Conservation (phyloP, 148 eudicot genomes). For the Camellia lanceoleosa region DNA sequence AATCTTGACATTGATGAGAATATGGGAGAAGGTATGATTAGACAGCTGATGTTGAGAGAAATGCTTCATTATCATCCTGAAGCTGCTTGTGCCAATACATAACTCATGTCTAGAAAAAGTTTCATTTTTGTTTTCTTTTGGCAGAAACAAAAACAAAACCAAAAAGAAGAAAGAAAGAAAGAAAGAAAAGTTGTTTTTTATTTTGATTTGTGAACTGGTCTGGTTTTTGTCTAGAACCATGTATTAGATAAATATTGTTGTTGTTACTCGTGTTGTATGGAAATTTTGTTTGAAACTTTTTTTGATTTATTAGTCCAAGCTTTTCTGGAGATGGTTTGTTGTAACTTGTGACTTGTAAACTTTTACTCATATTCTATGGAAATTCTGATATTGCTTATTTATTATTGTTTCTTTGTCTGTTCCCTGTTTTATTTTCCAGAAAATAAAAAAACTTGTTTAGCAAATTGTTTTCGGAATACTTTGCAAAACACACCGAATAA, state of each 20-base stretch:
- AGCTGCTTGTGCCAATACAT: slow-evolving; percentile 21
- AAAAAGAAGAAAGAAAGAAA: background rate
- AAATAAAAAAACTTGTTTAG: no score
- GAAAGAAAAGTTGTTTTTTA: background rate
- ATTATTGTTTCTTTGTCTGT: no score
- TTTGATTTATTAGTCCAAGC: background rate
- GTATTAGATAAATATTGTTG: background rate
- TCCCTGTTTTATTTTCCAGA: no score
- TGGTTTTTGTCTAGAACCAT: background rate
- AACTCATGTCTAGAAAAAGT: background rate
- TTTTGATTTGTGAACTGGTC: background rate
- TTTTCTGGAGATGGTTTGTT: background rate
- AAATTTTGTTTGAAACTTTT: background rate
- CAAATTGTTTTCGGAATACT: no score
- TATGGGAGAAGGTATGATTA: slow-evolving; percentile 23
- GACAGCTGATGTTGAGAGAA: slow-evolving; percentile 23
- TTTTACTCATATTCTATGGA: no score
- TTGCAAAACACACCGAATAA: no score
- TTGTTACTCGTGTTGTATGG: background rate
- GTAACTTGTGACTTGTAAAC: background rate
- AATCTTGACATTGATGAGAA: slow-evolving; percentile 28
- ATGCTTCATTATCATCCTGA: slow-evolving; percentile 27
- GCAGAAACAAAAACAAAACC: no score
- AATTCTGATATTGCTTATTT: no score
- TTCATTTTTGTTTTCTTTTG: background rate